phyloP scores from a whole-genome alignment of 305 asterid species.

The Solanum chacoense region DNA sequence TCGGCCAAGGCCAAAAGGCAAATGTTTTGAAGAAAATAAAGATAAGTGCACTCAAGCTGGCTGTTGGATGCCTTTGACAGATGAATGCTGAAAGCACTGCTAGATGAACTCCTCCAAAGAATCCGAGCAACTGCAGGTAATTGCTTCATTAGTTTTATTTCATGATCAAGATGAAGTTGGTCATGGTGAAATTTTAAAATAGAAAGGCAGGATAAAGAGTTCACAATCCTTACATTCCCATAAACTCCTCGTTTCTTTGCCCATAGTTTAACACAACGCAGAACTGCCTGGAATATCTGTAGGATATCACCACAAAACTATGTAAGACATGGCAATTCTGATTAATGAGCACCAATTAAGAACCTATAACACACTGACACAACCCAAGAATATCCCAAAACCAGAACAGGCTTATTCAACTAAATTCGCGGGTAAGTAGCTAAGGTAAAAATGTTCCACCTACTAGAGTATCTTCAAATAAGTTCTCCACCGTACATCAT shows the following conservation, averaged over 20 bases:
- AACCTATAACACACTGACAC: not conserved
- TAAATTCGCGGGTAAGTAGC: not conserved
- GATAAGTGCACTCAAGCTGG: constrained; percentile 18
- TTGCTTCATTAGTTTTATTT: not conserved
- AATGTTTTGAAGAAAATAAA: constrained; percentile 34
- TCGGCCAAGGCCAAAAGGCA: constrained; percentile 59
- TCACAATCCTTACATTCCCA: constrained; percentile 31
- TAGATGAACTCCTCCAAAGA: constrained; percentile 51
- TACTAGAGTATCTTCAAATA: not conserved
- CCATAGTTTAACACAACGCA: constrained; percentile 46
- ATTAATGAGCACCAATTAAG: not conserved
- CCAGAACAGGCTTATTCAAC: not conserved
- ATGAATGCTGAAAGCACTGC: constrained; percentile 46
- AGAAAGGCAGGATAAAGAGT: not conserved
- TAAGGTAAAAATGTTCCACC: not conserved
- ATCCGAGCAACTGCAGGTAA: constrained; percentile 34
- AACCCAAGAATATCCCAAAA: not conserved
- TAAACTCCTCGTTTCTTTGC: constrained; percentile 54
- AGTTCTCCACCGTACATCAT: not conserved
- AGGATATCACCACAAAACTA: not conserved
- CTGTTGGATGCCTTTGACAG: constrained; percentile 39
- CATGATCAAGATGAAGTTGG: not conserved
- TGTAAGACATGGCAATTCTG: not conserved
- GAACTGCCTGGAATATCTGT: constrained; percentile 34
- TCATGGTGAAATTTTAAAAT: not conserved